phyloP scores from a whole-genome alignment of 306 rosid genomes.

The Carpinus fangiana region DNA sequence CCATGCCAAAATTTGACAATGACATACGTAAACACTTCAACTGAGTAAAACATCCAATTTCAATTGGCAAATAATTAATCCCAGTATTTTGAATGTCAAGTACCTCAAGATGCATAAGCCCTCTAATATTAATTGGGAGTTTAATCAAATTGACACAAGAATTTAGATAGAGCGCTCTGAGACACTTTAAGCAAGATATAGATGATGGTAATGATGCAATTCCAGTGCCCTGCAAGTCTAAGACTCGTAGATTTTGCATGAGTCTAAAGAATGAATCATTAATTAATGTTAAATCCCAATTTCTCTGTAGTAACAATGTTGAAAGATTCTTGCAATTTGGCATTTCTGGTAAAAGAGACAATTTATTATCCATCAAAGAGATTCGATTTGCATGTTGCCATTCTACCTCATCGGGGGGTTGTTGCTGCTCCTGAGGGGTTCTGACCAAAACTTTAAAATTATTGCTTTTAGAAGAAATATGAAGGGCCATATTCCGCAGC shows the following conservation, averaged over 20 bases:
- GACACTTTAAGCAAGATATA: conserved; percentile 21
- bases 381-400: conserved; percentile 13
- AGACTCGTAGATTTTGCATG: conserved; percentile 8
- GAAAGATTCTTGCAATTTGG: conserved; percentile 1
- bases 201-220: conserved; percentile 17
- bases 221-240: conserved; percentile 19
- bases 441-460: background rate
- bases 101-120: conserved; percentile 28
- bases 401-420: no score
- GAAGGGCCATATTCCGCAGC: conserved; percentile 25
- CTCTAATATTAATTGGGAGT: no score
- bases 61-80: conserved; percentile 14
- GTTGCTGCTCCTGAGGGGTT: background rate
- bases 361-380: conserved; percentile 11
- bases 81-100: conserved; percentile 26
- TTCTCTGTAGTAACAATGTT: conserved; percentile 13
- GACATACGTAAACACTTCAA: conserved; percentile 27
- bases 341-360: background rate
- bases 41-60: conserved; percentile 5
- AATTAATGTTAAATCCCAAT: background rate
- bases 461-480: conserved; percentile 4
- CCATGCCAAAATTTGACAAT: conserved; percentile 6
- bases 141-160: background rate
- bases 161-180: conserved; percentile 19
- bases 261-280: background rate